Conservation (phyloP, 768 basidiomycete species). For the Postia placenta region DNA sequence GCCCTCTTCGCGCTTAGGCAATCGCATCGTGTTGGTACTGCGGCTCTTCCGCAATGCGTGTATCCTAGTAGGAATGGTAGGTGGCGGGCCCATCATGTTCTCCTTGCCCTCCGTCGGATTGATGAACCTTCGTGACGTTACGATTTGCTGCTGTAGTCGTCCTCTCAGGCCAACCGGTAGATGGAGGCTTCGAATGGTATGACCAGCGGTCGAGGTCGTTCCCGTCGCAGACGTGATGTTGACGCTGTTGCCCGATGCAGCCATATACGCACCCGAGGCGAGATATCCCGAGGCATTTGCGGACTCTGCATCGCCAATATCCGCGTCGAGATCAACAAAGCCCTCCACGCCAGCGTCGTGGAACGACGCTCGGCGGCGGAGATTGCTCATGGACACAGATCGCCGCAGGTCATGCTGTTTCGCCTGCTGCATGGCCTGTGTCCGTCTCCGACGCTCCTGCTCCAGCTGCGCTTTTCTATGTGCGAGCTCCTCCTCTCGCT, state of each 20-base stretch:
- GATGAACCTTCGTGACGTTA: constrained; percentile 51
- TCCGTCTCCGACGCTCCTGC: constrained; percentile 22
- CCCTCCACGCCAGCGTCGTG: constrained; percentile 35
- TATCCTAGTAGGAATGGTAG: constrained; percentile 47
- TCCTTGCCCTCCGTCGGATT: constrained; percentile 24
- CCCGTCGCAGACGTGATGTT: constrained; percentile 87
- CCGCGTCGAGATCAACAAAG: constrained; percentile 36
- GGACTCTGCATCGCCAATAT: constrained; percentile 38
- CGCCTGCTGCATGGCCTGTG: constrained; percentile 27
- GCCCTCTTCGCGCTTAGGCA: constrained; percentile 78
- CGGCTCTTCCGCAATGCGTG: constrained; percentile 62
- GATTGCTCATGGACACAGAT: constrained; percentile 68
- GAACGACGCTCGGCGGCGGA: constrained; percentile 48
- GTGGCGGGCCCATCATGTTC: constrained; percentile 64
- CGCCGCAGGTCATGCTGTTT: constrained; percentile 57
- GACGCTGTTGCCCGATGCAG: constrained; percentile 95
- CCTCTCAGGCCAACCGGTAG: constrained; percentile 49
- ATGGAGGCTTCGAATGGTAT: constrained; percentile 37
- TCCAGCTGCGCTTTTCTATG: constrained; percentile 33
- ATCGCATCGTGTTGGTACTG: constrained; percentile 71
- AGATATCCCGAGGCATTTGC: constrained; percentile 68
- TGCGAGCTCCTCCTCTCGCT: constrained; percentile 36
- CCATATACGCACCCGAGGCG: constrained; percentile 64
- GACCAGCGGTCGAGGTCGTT: constrained; percentile 65
- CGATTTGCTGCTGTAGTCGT: constrained; percentile 56